Base-by-base conservation (phyloP, 257 asterid genomes). In the Knoxia roxburghii region DNA sequence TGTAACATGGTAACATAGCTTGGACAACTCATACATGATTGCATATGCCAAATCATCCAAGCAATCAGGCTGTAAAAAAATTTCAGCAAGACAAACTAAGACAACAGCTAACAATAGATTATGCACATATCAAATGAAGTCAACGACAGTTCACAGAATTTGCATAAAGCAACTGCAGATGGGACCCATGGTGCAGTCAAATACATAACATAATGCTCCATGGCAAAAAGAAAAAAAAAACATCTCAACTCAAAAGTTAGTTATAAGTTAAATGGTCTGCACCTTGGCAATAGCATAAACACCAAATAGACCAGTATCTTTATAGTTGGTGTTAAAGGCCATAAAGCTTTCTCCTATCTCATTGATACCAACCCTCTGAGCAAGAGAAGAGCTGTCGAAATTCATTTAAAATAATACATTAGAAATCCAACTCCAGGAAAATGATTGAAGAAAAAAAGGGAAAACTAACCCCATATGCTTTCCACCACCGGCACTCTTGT, bases 261-360 rank as follows among this genome's bases (percentile, higher is more conserved):
- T 12, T 13, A 18, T n/a, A 58, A 21, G 29, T 7, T 13, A 49
- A 2, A 15, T 14, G 30, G 43, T 24, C 13, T 5, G 27, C 64
- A 90, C 97, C 96, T 88, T 86, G 41, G 97, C 95, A 76, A 90
- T 80, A 68, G 95, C 97, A 72, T 88, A 83, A 37, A 90, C 95
- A 70, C 97, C 97, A 69, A 90, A 90, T 37, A 90, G 75, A 50
- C 97, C 97, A 20, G 97, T 88, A 83, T 90, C 97, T 69, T 85
- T 90, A 79, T 90, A 90, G 80, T 85, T 90, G 71, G 88, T 86
- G 71, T 85, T 90, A 76, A 90, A 90, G 59, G 97, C 90, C 97
- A 88, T 90, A 86, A 90, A 75, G 84, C 88, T 88, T 74, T 90
- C 96, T 4, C 95, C 96, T 66, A 88, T 65, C 75, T 85, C 96